These are phyloP conservation scores for Anastatica hierochuntica DNA, from an alignment of 345 rosid genomes.

Conservation along the genomic window DNA sequence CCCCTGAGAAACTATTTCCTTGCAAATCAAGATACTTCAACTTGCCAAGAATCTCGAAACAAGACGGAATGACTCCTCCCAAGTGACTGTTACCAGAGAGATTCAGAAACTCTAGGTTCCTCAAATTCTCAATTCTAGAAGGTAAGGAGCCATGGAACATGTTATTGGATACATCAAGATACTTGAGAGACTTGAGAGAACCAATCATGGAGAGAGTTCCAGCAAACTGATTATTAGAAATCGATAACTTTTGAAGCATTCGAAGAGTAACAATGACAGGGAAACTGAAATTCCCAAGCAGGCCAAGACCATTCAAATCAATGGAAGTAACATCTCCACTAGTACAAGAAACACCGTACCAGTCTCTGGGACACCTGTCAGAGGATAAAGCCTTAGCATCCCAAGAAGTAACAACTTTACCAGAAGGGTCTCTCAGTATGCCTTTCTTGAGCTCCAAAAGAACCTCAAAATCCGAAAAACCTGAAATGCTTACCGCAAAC, in stretches of 20 bases:
- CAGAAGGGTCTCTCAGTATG: slow-evolving; percentile 48
- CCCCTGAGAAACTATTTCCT: slow-evolving; percentile 56
- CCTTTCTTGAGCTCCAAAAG: slow-evolving; percentile 72
- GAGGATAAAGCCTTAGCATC: slow-evolving; percentile 47
- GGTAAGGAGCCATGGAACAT: slow-evolving; percentile 47
- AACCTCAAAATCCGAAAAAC: slow-evolving; percentile 60
- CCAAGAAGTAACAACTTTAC: slow-evolving; percentile 56
- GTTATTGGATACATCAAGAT: slow-evolving; percentile 51
- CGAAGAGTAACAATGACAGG: slow-evolving; percentile 38
- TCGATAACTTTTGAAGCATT: slow-evolving; percentile 54
- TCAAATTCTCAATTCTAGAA: slow-evolving; percentile 32
- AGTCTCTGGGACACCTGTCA: slow-evolving; percentile 58
- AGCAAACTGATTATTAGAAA: slow-evolving; percentile 48
- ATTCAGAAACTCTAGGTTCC: slow-evolving; percentile 39
- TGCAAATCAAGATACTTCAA: slow-evolving; percentile 57
- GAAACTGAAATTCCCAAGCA: slow-evolving; percentile 63
- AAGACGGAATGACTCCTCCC: slow-evolving; percentile 45
- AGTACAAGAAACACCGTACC: slow-evolving; percentile 67
- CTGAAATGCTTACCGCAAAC: slow-evolving; percentile 30
- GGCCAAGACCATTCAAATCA: slow-evolving; percentile 46
- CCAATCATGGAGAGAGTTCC: slow-evolving; percentile 62
- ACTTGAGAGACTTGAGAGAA: slow-evolving; percentile 41
- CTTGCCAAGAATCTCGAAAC: slow-evolving; percentile 36
- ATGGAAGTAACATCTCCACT: slow-evolving; percentile 54
- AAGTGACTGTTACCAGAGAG: slow-evolving; percentile 44